Evolutionary conservation across 192 early-diverging fungal species (phyloP).

Genomic region (Ambispora gerdemannii): DNA sequence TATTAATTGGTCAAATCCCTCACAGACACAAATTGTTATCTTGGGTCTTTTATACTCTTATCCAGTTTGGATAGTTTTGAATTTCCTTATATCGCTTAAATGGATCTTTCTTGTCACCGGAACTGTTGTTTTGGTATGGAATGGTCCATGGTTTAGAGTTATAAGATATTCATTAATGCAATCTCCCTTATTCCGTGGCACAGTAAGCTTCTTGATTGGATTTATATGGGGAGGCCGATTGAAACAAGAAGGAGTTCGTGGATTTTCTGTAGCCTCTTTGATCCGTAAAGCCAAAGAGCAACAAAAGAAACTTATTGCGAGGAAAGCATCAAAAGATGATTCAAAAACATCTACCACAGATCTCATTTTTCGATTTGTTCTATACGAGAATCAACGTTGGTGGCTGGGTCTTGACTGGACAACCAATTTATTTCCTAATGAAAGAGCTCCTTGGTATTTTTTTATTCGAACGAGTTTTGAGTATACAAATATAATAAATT

Average conservation of each 20-base stretch:
- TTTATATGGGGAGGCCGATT: constrained; percentile 31
- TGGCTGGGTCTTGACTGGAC: constrained; percentile 60
- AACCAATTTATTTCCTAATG: constrained; percentile 53
- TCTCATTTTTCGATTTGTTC: constrained; percentile 45
- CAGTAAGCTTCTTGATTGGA: constrained; percentile 34
- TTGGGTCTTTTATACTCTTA: constrained; percentile 31
- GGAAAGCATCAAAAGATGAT: constrained; percentile 10
- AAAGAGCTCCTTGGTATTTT: constrained; percentile 52
- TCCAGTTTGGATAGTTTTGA: constrained; percentile 40
- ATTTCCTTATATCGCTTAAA: constrained; percentile 39
- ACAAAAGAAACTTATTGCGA: constrained; percentile 33
- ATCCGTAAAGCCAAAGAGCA: constrained; percentile 43
- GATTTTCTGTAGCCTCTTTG: constrained; percentile 34
- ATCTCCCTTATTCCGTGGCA: constrained; percentile 31
- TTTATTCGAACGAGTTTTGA: too few species aligned
- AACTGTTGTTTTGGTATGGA: constrained; percentile 41
- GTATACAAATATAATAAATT: too few species aligned
- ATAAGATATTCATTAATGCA: constrained; percentile 36
- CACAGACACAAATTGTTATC: constrained; percentile 30
- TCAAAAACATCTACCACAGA: constrained; percentile 38
- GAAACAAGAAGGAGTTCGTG: constrained; percentile 11
- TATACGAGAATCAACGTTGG: constrained; percentile 56
- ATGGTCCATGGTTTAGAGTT: constrained; percentile 44
- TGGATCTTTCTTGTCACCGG: constrained; percentile 35
- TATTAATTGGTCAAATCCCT: constrained; percentile 42